Conservation (phyloP, 2,329 filamentous ascomycete species). For the Davidsoniella eucalypti region DNA sequence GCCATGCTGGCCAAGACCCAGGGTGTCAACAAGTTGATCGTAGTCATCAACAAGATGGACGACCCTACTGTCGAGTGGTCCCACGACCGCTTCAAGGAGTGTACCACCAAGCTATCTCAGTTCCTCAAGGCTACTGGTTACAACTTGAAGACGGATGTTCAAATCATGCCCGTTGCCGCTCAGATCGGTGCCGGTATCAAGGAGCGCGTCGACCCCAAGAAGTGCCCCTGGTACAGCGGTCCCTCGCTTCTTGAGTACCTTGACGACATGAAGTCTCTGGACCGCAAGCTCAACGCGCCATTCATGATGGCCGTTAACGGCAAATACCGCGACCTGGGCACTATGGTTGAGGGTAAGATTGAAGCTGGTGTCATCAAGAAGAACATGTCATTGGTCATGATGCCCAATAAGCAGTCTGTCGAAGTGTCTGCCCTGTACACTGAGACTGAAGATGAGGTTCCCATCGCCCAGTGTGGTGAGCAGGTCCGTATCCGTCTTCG, state of each 20-base stretch:
- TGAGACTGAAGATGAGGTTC: constrained; percentile 87
- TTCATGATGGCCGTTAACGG: constrained; percentile 98
- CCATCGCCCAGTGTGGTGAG: constrained; percentile 72
- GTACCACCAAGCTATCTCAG: constrained; percentile 67
- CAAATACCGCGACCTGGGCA: constrained; percentile 96
- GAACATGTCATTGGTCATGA: constrained; percentile 71
- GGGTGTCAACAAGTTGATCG: constrained; percentile 89
- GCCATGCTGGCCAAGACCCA: constrained; percentile 96
- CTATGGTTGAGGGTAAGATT: constrained; percentile 93
- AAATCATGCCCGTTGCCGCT: constrained; percentile 92
- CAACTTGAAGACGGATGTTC: constrained; percentile 82
- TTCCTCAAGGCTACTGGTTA: constrained; percentile 91
- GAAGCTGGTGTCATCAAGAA: constrained; percentile 92
- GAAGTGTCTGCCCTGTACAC: constrained; percentile 77
- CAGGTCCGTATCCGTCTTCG: constrained; percentile 85
- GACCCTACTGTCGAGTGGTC: constrained; percentile 94
- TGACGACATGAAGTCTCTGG: constrained; percentile 80
- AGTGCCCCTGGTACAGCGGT: constrained; percentile 71
- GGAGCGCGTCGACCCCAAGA: constrained; percentile 59
- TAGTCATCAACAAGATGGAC: constrained; percentile 99
- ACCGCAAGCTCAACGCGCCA: constrained; percentile 90
- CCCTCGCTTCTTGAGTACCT: constrained; percentile 89
- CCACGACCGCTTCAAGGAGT: constrained; percentile 82
- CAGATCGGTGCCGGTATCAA: constrained; percentile 80
- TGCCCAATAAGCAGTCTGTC: constrained; percentile 79